Conservation (phyloP, 768 basidiomycete genomes). For the Trametes cingulata region DNA sequence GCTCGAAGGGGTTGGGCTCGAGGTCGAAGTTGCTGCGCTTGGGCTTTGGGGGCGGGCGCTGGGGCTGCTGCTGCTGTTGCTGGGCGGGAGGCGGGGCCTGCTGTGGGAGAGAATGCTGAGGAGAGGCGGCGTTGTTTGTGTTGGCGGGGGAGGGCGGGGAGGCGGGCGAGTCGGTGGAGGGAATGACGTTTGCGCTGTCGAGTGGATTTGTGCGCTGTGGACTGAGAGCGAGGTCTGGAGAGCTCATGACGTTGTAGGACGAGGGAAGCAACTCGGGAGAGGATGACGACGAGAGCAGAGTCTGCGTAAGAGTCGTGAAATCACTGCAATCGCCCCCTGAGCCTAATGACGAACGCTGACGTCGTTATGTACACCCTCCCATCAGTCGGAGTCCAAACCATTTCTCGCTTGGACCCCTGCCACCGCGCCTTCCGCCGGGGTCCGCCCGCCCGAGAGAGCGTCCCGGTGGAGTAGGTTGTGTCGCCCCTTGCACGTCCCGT, state of each 20-base stretch:
- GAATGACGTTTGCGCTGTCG: constrained; percentile 7
- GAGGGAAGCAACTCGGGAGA: constrained; percentile 18
- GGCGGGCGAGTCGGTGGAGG: constrained; percentile 4
- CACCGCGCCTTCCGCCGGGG: constrained; percentile 13
- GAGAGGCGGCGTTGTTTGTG: constrained; percentile 2
- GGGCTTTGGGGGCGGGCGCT: constrained; percentile 23
- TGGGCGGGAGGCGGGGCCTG: constrained; percentile 13
- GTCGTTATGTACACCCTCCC: constrained; percentile 29
- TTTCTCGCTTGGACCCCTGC: neutral
- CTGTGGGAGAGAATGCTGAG: constrained; percentile 4
- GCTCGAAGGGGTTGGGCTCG: constrained; percentile 71
- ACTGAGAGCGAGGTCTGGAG: constrained; percentile 18
- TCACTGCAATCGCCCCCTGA: constrained; percentile 14
- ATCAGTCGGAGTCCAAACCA: constrained; percentile 24
- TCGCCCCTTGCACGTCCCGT: neutral
- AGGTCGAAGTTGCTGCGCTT: constrained; percentile 39
- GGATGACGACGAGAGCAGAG: constrained; percentile 24
- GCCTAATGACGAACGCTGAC: constrained; percentile 29
- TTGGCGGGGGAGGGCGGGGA: constrained; percentile 10
- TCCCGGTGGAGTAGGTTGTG: constrained; percentile 18
- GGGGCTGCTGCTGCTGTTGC: constrained; percentile 3
- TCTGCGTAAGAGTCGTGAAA: no score
- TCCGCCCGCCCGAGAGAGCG: constrained; percentile 15
- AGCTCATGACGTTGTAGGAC: constrained; percentile 21
- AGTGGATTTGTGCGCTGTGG: neutral